Evolutionary conservation across 169 alveolate species (phyloP), one percentile per base, ranked within the genome.

Genomic region (Eimeria acervulina): DNA sequence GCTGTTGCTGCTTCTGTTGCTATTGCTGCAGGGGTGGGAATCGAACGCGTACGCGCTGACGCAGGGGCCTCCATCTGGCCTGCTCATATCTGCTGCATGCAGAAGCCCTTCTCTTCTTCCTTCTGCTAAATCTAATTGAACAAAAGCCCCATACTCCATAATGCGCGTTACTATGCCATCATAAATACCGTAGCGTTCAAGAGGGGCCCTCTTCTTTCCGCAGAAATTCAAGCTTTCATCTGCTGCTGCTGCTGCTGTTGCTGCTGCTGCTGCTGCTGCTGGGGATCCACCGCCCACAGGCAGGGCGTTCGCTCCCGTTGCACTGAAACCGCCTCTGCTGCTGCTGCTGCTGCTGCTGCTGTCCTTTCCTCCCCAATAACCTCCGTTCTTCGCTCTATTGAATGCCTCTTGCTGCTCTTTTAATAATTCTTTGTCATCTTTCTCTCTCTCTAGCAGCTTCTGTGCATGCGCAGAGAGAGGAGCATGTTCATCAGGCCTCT

Each of bases 41-140:
- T 12, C 6, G 15, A 17, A 51, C 59, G n/a, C 68, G 19, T 59
- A 78, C 89, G 89, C 66, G 89, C 38, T 78, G 38, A 78, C 89
- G 42, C 89, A 36, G 3, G 95, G 83, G 47, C 95, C 47, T 17
- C 90, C 91, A 74, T 91, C 90, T 10, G 97, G 61, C 31, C 96
- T 90, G 7, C 94, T 23, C 68, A 98, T 97, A 28, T 97, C 98
- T 0, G 98, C 97, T 15, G 92, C 97, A 78, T 98, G 99, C 1
- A 97, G 98, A 17, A 98, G 96, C 12, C 99, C 99, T 26, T 97
- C 97, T 36, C 96, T 81, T n/a, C 95, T 66, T 5, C 98, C 98
- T 15, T 88, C 98, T 2, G 97, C 93, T 36, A 91, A 51, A 36
- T 94, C 80, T 81, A 98, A 96, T 42, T 97, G 84, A 8, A 98